Percentiles rank a stretch among this genome's conserved stretches.
phyloP scores from a whole-genome alignment of 2,329 filamentous ascomycete species.

The Hyphodiscus sp. region DNA sequence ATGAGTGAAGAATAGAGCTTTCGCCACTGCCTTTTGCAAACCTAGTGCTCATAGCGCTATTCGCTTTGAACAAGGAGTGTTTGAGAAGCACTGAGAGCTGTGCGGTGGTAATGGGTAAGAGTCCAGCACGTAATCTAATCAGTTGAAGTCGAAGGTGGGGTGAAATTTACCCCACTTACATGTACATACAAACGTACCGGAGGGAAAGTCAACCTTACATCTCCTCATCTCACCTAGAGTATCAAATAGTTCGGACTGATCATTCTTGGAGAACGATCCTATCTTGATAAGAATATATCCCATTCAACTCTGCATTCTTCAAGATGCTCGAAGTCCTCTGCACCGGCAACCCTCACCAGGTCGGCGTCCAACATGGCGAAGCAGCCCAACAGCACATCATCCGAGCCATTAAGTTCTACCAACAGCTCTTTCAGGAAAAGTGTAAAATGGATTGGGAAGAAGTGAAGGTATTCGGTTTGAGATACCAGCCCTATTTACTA shows the following conservation, averaged over 20 bases:
- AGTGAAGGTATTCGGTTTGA: conserved; percentile 13
- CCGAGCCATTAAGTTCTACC: conserved; percentile 33
- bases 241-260: neutral
- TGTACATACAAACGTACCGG: neutral
- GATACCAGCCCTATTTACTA: conserved; percentile 16
- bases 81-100: too few species aligned
- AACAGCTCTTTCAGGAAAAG: conserved; percentile 29
- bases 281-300: neutral
- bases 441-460: conserved; percentile 30
- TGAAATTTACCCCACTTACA: neutral
- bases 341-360: conserved; percentile 21
- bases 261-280: too few species aligned
- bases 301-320: neutral
- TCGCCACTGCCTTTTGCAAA: too few species aligned
- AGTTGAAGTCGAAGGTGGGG: neutral
- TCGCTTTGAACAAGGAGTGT: too few species aligned
- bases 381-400: conserved; percentile 28
- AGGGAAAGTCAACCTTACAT: neutral
- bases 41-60: too few species aligned
- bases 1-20: too few species aligned
- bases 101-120: too few species aligned
- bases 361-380: conserved; percentile 32
- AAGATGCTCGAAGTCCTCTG: conserved; percentile 17
- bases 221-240: neutral
- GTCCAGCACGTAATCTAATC: neutral